These are phyloP conservation scores for Ampelocalamus luodianensis DNA, from an alignment of 176 grass and related monocot species.

Conservation along the genomic window DNA sequence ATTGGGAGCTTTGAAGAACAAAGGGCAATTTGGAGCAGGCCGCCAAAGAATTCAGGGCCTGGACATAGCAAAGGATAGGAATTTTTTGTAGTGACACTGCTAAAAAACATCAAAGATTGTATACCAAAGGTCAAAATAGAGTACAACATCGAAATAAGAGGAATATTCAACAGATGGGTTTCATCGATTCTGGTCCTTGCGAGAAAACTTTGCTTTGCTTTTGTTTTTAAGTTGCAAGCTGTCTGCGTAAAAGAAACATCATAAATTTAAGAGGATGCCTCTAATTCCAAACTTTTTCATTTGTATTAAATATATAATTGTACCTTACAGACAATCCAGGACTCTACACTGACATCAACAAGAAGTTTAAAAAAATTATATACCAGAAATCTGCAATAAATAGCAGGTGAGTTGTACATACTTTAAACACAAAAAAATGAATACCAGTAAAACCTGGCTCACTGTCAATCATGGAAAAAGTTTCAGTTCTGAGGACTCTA, in stretches of 20 bases:
- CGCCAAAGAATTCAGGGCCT: conserved; percentile 11
- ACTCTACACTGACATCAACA: conserved; percentile 35
- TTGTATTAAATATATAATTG: conserved; percentile 29
- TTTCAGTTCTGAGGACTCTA: conserved; percentile 34
- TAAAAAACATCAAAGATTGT: neutral
- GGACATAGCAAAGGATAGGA: conserved; percentile 10
- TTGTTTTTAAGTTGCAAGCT: neutral
- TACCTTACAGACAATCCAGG: conserved; percentile 37
- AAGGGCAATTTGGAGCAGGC: conserved; percentile 55
- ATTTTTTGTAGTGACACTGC: conserved; percentile 17
- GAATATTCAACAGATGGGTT: neutral
- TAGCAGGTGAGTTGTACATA: conserved; percentile 14
- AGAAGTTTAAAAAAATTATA: conserved; percentile 34
- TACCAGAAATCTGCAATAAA: conserved; percentile 23
- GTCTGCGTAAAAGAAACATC: neutral
- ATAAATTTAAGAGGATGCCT: neutral
- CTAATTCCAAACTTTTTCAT: conserved; percentile 11
- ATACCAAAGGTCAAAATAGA: conserved; percentile 30
- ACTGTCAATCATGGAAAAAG: neutral
- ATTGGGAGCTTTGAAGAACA: conserved; percentile 75
- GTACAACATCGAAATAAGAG: conserved; percentile 12
- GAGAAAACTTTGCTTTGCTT: no score
- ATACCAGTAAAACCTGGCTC: conserved; percentile 33
- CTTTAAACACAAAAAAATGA: conserved; percentile 33
- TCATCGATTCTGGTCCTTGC: no score